Evolutionary conservation across 495 filamentous ascomycete species (phyloP).

Genomic region (Lasiosphaeria ovina): DNA sequence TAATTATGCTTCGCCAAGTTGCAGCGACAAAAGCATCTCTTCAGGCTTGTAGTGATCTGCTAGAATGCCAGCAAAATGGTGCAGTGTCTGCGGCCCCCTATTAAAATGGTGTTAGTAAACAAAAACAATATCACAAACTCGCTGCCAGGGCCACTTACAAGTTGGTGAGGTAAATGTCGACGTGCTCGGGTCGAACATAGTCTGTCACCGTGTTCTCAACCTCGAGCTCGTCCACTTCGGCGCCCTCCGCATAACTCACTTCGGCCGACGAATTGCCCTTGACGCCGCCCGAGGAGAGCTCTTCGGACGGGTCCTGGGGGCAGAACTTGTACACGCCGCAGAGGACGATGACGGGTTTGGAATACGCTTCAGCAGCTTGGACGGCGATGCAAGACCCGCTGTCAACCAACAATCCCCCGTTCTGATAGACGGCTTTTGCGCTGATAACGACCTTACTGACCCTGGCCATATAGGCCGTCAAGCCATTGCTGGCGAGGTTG

Average conservation of each 20-base stretch:
- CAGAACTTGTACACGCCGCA: conserved; percentile 87
- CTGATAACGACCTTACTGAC: conserved; percentile 92
- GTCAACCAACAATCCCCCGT: conserved; percentile 78
- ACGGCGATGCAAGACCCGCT: conserved; percentile 77
- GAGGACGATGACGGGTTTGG: conserved; percentile 79
- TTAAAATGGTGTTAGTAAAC: conserved; percentile 29
- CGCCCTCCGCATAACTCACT: conserved; percentile 69
- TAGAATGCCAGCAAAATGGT: conserved; percentile 77
- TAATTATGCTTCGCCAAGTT: conserved; percentile 20
- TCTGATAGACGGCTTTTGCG: conserved; percentile 80
- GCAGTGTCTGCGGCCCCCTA: conserved; percentile 76
- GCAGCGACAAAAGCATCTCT: conserved; percentile 64
- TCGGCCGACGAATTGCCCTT: conserved; percentile 74
- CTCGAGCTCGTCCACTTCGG: conserved; percentile 70
- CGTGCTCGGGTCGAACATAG: conserved; percentile 75
- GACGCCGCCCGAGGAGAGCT: conserved; percentile 67
- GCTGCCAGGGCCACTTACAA: conserved; percentile 57
- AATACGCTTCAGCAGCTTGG: conserved; percentile 74
- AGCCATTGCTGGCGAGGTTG: conserved; percentile 75
- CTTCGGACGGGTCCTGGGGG: conserved; percentile 79
- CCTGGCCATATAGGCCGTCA: conserved; percentile 87
- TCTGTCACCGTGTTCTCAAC: conserved; percentile 80
- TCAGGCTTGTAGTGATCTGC: conserved; percentile 82
- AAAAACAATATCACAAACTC: background rate
- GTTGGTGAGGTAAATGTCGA: conserved; percentile 91